phyloP scores from a whole-genome alignment of 1,284 basidiomycete genomes.

The Pseudozyma sp. region DNA sequence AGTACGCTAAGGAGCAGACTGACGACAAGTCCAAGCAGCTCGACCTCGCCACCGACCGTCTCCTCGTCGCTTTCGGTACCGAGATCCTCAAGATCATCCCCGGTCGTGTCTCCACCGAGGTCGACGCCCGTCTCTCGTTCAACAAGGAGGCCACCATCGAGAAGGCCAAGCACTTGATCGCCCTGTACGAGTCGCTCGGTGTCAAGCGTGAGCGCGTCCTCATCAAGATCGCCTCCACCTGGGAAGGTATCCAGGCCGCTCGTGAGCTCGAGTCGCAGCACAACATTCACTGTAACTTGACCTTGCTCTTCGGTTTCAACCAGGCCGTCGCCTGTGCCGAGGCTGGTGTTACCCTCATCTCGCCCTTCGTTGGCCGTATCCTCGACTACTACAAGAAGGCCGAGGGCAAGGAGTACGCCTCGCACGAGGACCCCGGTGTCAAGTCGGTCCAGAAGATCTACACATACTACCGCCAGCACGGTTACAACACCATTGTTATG shows the following conservation, averaged over 20 bases:
- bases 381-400: conserved; percentile 68
- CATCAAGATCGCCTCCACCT: conserved; percentile 99
- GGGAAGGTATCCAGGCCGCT: conserved; percentile 99
- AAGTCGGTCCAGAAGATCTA: conserved; percentile 94
- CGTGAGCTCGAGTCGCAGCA: conserved; percentile 88
- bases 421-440: conserved; percentile 89
- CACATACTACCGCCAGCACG: conserved; percentile 96
- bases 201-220: conserved; percentile 88
- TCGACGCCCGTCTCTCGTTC: conserved; percentile 96
- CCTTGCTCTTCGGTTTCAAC: conserved; percentile 95
- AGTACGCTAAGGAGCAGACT: conserved; percentile 83
- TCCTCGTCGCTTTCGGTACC: conserved; percentile 95
- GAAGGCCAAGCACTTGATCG: conserved; percentile 87
- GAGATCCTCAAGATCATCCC: conserved; percentile 96
- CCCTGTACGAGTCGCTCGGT: conserved; percentile 90
- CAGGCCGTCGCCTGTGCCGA: conserved; percentile 99
- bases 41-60: conserved; percentile 83
- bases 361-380: conserved; percentile 93
- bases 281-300: conserved; percentile 97
- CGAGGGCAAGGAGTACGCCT: conserved; percentile 66
- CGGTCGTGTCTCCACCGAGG: conserved; percentile 98
- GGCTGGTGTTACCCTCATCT: conserved; percentile 97
- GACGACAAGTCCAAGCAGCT: conserved; percentile 62
- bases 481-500: conserved; percentile 99
- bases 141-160: conserved; percentile 91